phyloP scores from a whole-genome alignment of 345 rosid species.

The Euphorbia lathyris region DNA sequence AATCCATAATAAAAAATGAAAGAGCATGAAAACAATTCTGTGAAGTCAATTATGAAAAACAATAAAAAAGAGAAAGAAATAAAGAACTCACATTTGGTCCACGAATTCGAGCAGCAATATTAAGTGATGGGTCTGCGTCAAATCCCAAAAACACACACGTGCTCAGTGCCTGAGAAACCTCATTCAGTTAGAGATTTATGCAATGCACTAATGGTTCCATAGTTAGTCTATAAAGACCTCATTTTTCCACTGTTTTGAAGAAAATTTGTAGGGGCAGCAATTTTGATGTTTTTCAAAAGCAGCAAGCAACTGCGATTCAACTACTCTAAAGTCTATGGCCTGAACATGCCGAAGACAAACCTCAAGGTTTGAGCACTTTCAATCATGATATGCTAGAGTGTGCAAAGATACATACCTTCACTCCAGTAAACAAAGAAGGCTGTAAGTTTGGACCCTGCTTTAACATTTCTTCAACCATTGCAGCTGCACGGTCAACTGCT shows the following conservation, averaged over 20 bases:
- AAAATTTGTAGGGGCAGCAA: neutral
- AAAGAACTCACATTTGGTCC: conserved; percentile 87
- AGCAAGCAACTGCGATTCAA: neutral
- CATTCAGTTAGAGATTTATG: conserved; percentile 25
- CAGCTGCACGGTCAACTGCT: conserved; percentile 90
- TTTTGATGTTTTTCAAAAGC: neutral
- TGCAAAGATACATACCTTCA: conserved; percentile 38
- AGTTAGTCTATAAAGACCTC: conserved; percentile 5
- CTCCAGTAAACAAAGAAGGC: conserved; percentile 31
- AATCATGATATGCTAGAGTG: neutral
- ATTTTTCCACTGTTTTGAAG: neutral
- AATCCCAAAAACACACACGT: conserved; percentile 75
- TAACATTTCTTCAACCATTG: conserved; percentile 84
- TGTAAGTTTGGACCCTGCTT: conserved; percentile 56
- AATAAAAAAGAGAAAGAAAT: conserved; percentile 3
- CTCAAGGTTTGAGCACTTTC: no score
- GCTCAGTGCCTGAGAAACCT: conserved; percentile 56
- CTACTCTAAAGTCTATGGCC: neutral
- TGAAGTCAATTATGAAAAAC: neutral
- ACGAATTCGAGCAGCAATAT: conserved; percentile 77
- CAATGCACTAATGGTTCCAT: neutral
- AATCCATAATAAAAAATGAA: neutral
- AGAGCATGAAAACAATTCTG: neutral
- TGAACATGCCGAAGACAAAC: neutral
- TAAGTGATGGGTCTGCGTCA: conserved; percentile 63